A percentile compares a stretch with the other conserved stretches of the same genome.
Conservation (phyloP, 1,139 yeast species). For the Hansenula lynferdii region DNA sequence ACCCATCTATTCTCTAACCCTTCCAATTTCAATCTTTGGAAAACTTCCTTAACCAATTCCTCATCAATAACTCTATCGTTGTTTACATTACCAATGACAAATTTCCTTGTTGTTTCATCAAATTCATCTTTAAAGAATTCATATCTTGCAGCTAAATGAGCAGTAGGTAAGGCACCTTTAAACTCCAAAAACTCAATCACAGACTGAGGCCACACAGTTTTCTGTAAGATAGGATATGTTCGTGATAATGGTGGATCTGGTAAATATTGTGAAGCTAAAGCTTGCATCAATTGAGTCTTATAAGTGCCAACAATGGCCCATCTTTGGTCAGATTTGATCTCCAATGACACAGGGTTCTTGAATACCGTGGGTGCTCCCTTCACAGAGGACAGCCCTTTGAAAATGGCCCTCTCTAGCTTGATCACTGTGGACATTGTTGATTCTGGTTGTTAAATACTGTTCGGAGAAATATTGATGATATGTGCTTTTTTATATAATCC, state of each 20-base stretch:
- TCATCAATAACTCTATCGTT: slow-evolving; percentile 27
- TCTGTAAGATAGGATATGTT: slow-evolving; percentile 47
- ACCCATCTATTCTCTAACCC: slow-evolving; percentile 70
- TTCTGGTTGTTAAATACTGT: not conserved
- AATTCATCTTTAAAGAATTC: slow-evolving; percentile 82
- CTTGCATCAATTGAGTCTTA: slow-evolving; percentile 38
- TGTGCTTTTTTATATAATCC: too few species aligned
- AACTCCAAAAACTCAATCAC: slow-evolving; percentile 56
- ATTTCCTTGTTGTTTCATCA: slow-evolving; percentile 68
- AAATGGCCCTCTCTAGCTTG: slow-evolving; percentile 14
- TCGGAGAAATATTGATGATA: too few species aligned
- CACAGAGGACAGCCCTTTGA: slow-evolving; percentile 10
- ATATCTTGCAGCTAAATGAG: slow-evolving; percentile 84
- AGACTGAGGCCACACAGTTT: slow-evolving; percentile 38
- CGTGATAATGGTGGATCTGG: slow-evolving; percentile 52
- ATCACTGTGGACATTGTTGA: slow-evolving; percentile 10
- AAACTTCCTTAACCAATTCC: slow-evolving; percentile 34
- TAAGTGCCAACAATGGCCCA: slow-evolving; percentile 51
- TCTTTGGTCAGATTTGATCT: slow-evolving; percentile 30
- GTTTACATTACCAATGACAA: slow-evolving; percentile 37
- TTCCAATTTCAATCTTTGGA: slow-evolving; percentile 48
- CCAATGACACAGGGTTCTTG: slow-evolving; percentile 20
- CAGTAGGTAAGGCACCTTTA: slow-evolving; percentile 58
- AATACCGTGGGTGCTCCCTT: slow-evolving; percentile 13
- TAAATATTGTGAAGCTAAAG: slow-evolving; percentile 41